Percentiles rank a stretch among this genome's conserved stretches.
Conservation (phyloP, 495 filamentous ascomycete genomes). For the Pseudotulostoma volvatum region DNA sequence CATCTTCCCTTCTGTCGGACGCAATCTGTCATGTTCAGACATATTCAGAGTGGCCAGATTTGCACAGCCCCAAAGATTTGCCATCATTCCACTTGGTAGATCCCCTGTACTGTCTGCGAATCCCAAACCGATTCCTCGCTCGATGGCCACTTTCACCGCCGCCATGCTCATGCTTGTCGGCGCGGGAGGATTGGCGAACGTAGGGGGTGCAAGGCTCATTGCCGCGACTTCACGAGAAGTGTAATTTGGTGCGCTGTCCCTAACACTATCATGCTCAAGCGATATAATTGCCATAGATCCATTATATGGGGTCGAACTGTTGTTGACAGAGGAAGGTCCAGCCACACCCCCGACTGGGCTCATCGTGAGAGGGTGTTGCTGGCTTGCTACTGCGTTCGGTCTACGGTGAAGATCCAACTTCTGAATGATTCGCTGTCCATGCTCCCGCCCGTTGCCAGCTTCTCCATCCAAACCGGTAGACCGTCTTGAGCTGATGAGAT, state of each 20-base stretch:
- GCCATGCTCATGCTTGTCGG: conserved; percentile 77
- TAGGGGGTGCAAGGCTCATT: conserved; percentile 63
- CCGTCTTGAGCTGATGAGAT: conserved; percentile 36
- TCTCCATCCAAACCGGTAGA: conserved; percentile 36
- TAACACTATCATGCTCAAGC: conserved; percentile 17
- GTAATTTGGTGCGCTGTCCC: conserved; percentile 14
- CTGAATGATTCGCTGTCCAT: conserved; percentile 75
- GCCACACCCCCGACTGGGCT: conserved; percentile 53
- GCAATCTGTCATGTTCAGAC: conserved; percentile 39
- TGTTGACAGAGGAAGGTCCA: conserved; percentile 72
- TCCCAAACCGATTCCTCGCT: conserved; percentile 47
- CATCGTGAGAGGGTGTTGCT: conserved; percentile 20
- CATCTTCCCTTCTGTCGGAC: conserved; percentile 21
- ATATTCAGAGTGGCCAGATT: conserved; percentile 67
- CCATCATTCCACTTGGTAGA: conserved; percentile 71
- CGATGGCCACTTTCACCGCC: conserved; percentile 65
- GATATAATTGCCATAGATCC: too few relatives aligned
- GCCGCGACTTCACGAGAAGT: conserved; percentile 27
- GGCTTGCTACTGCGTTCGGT: conserved; percentile 34
- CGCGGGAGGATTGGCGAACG: conserved; percentile 70
- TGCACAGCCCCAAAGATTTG: conserved; percentile 81
- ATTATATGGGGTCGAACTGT: conserved; percentile 54
- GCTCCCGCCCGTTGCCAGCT: conserved; percentile 51
- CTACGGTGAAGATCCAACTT: conserved; percentile 85
- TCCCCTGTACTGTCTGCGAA: conserved; percentile 44